Conservation (phyloP, 2,329 filamentous ascomycete species). For the Talaromyces sp. region DNA sequence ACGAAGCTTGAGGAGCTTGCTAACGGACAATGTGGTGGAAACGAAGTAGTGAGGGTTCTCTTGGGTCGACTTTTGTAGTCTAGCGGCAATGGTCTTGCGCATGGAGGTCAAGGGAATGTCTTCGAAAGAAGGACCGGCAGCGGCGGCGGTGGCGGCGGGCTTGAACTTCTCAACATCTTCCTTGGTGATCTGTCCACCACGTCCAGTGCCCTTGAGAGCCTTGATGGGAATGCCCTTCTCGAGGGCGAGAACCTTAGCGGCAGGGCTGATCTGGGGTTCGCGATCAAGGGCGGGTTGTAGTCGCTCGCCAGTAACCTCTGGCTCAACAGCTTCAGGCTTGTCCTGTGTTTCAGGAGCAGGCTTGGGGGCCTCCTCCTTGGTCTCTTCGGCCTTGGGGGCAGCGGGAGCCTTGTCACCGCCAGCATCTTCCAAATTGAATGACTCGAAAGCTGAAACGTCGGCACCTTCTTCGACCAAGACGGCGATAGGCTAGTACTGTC, state of each 20-base stretch:
- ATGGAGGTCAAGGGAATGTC: constrained; percentile 84
- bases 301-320: constrained; percentile 68
- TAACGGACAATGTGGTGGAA: constrained; percentile 81
- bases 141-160: constrained; percentile 50
- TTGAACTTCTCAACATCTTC: constrained; percentile 87
- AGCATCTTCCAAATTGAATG: constrained; percentile 83
- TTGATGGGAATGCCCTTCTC: constrained; percentile 78
- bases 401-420: constrained; percentile 72
- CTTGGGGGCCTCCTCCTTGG: constrained; percentile 46
- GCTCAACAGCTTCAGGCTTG: constrained; percentile 56
- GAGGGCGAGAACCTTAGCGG: constrained; percentile 75
- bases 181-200: constrained; percentile 82
- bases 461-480: constrained; percentile 87
- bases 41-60: constrained; percentile 99
- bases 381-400: constrained; percentile 59
- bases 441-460: constrained; percentile 83
- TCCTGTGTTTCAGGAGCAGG: constrained; percentile 45
- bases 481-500: constrained; percentile 73
- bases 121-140: constrained; percentile 67
- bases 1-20: constrained; percentile 93
- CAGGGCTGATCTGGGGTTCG: constrained; percentile 66
- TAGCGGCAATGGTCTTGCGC: constrained; percentile 95
- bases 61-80: constrained; percentile 81
- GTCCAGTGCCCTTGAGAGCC: constrained; percentile 79
- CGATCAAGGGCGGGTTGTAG: constrained; percentile 83